Base-by-base conservation (phyloP, 768 basidiomycete genomes). In the Suillus spraguei region DNA sequence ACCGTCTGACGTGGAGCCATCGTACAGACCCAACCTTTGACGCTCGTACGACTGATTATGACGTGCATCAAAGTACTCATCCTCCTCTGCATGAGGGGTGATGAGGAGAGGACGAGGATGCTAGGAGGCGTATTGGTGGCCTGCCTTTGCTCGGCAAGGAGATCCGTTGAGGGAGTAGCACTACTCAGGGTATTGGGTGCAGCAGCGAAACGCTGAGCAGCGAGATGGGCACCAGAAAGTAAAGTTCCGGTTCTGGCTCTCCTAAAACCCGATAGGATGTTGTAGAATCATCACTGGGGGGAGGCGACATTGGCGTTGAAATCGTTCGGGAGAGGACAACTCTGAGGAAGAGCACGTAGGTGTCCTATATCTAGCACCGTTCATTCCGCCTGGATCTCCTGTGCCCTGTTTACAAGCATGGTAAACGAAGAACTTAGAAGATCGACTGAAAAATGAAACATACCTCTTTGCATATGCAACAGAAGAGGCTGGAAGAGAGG, bases 221-320 rank as follows among this genome's bases (percentile, higher is more conserved):
- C 91, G 69, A 94, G 88, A 72, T 91, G 90, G 60, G 96, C 90
- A 75, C 95, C 96, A 69, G 95, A 97, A 78, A 96, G 96, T 72
- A 98, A 86, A 82, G 96, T 98, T 63, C 95, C 97, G 68, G 96
- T 96, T 88, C 95, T 89, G 72, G 95, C 94, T 82, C 95, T 88
- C 80, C 94, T 87, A 76, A 95, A 97, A 65, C 93, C 92, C 62
- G 91, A 82, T 65, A 92, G 69, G 91, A 86, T 72, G 89, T 71
- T 64, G 81, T 74, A 67, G 82, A 76, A 70, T 79, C 79, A 77
- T 91, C 89, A 70, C 79, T 82, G n/a, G 61, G 85, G 80, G 54
- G 86, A 84, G 69, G 83, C 79, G 72, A 82, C 76, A 71, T 86
- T 83, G 71, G 86, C 83, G 71, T 83, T 76, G 67, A 80, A 77